phyloP scores from a whole-genome alignment of 169 alveolate genomes.

The Babesia microti region DNA sequence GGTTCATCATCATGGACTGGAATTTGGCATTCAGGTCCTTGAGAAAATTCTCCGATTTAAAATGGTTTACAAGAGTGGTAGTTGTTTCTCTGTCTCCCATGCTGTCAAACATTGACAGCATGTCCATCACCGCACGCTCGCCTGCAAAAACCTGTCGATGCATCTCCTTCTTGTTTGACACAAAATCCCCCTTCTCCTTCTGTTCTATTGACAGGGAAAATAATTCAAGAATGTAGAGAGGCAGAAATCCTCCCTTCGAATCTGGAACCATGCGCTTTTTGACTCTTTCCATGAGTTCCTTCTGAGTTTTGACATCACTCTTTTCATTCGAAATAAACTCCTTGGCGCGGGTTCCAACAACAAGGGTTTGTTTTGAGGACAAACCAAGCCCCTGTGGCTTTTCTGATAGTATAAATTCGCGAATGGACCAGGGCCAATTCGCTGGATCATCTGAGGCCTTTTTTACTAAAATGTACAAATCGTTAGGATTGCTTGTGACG shows the following conservation, averaged over 20 bases:
- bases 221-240: constrained; percentile 66
- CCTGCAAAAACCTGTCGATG: constrained; percentile 60
- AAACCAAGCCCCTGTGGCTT: constrained; percentile 72
- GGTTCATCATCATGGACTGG: constrained; percentile 59
- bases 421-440: constrained; percentile 76
- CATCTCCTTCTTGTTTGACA: constrained; percentile 61
- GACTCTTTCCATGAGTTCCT: constrained; percentile 68
- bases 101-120: constrained; percentile 23
- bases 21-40: constrained; percentile 64
- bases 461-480: constrained; percentile 69
- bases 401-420: constrained; percentile 65
- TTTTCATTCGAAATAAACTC: constrained; percentile 66
- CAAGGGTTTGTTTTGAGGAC: constrained; percentile 70
- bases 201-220: constrained; percentile 69
- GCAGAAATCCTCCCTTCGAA: constrained; percentile 59
- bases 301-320: constrained; percentile 59
- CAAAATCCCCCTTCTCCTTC: constrained; percentile 64
- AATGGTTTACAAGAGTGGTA: constrained; percentile 37
- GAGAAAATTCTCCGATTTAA: constrained; percentile 59
- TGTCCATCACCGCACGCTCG: constrained; percentile 47
- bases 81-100: constrained; percentile 7
- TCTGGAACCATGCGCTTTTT: constrained; percentile 53
- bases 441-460: constrained; percentile 80
- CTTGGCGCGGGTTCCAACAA: constrained; percentile 77
- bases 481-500: constrained; percentile 76